Evolutionary conservation across 495 filamentous ascomycete species (phyloP), one percentile per base, ranked within the genome.

Genomic region (Penicillium silybi): DNA sequence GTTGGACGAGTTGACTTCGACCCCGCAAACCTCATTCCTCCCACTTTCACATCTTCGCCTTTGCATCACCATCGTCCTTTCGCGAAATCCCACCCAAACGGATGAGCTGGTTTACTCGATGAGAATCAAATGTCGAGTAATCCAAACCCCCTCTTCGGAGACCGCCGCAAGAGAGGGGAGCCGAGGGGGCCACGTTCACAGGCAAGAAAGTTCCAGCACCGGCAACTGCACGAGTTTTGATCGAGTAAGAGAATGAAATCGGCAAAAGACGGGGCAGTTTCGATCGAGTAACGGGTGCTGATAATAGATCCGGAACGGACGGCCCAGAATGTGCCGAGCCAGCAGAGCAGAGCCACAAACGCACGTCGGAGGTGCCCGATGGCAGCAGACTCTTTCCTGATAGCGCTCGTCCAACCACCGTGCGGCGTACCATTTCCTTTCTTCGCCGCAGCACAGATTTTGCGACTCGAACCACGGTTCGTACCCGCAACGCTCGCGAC

Each of bases 301-400:
- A 62, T 58, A 54, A 57, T 50, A 35, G 13, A n/a, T 19, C 34
- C 46, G 44, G 44, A 49, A 46, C 38, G 26, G 19, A 41, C 41
- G 40, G 42, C 20, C 41, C 34, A 44, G 27, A n/a, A n/a, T n/a
- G n/a, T n/a, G 47, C 32, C 6, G 37, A 41, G 4, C 26, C 44
- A 11, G 45, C 41, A 13, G 10, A 18, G 26, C 34, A 41, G 29
- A 32, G 29, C 29, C 29, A 32, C 26, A 29, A 32, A 3, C 13
- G 11, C 29, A 13, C 29, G 29, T 61, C 62, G 62, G 62, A 65
- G 62, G 51, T 62, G 58, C 50, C 62, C 62, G 62, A 65, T 48
- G 47, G 3, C 6, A 19, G 22, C 3, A 3, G 29, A 3, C 17
- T 22, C 41, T 44, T 41, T n/a, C n/a, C n/a, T 43, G 44, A 25